Base-by-base conservation (phyloP, 23 red algal species). In the Gracilaria gracilis region DNA sequence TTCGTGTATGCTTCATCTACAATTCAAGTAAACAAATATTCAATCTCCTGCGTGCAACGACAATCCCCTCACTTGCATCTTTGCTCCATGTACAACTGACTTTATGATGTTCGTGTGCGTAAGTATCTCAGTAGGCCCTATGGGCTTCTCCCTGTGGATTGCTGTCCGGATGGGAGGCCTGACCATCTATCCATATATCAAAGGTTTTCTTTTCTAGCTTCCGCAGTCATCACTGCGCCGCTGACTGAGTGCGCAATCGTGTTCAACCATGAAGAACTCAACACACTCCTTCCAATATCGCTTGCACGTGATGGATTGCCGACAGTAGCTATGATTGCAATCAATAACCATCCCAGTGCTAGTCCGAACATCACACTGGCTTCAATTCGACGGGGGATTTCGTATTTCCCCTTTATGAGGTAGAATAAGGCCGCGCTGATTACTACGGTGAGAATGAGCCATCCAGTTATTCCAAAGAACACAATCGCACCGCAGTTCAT, bases 351-450 rank as follows among this genome's bases (percentile, higher is more conserved):
- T 34, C 64, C 64, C 31, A 69, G 32, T 15, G 32, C 64, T 1
- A 69, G 64, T 19, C 64, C 64, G 14, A 69, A 69, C 64, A 69
- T 69, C 16, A 69, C 37, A 24, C 64, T 69, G 3, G 64, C 64
- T 37, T 69, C 64, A 15, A 69, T 69, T 0, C 31, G 64, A 0
- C 27, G 64, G 37, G 64, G 64, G 2, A 69, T 69, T 37, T 69
- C 64, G 31, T 69, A 69, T 14, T 69, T 69, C 7, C 64, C 64
- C 8, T 36, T 34, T 0, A 69, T 37, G 0, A 36, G 15, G 19
- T 20, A 69, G 64, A 69, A 69, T 14, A 69, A 36, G 4, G 64
- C 64, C 11, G 4, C 33, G 33, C 32, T 24, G 32, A 69, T 69
- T 20, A 69, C 17, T 4, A 19, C 33, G 32, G 27, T 69, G 32